These are phyloP conservation scores for Ustilago sp. DNA, from an alignment of 1,284 basidiomycete species.

Conservation along the genomic window DNA sequence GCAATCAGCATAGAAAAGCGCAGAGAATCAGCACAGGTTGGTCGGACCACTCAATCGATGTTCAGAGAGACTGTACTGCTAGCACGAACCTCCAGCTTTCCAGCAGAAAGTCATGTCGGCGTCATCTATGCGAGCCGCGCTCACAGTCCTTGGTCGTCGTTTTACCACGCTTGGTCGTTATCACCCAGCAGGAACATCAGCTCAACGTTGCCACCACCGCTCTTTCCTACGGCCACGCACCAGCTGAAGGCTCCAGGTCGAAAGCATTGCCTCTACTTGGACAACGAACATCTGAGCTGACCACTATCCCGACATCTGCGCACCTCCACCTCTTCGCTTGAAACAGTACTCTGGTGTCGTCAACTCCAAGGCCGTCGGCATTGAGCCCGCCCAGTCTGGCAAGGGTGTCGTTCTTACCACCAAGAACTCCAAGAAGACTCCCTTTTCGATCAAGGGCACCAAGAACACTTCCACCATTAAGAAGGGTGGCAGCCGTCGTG, in stretches of 20 bases:
- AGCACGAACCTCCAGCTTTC: neutral
- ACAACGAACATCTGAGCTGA: conserved; percentile 11
- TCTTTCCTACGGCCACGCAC: neutral
- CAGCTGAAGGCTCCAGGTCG: neutral
- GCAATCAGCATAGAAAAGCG: neutral
- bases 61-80: neutral
- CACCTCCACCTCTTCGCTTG: neutral
- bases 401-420: conserved; percentile 63
- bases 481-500: conserved; percentile 60
- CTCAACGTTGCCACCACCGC: neutral
- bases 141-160: neutral
- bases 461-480: conserved; percentile 49
- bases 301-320: conserved; percentile 3
- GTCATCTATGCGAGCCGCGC: too few relatives aligned
- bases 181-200: neutral
- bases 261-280: neutral
- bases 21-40: neutral
- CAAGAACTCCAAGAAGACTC: conserved; percentile 63
- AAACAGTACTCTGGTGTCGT: conserved; percentile 62
- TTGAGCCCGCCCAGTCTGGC: conserved; percentile 53
- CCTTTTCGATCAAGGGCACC: conserved; percentile 52
- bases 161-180: neutral
- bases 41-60: neutral
- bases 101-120: too few relatives aligned
- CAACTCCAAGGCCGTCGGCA: conserved; percentile 67